Conservation (phyloP, 768 basidiomycete genomes). For the Cantharellus cinnabarinus region DNA sequence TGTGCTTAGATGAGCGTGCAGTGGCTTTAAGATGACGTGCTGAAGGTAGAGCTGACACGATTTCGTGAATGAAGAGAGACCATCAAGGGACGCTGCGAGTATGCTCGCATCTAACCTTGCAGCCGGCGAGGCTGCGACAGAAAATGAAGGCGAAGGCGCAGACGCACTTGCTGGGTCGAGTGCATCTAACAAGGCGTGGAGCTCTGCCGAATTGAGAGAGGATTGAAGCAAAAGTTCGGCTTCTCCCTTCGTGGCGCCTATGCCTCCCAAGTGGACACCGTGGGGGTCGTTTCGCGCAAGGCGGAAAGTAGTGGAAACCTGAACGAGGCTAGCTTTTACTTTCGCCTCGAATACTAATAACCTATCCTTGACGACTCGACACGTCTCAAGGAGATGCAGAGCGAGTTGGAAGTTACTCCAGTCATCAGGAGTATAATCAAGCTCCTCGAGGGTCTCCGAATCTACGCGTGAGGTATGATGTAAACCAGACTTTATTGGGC, state of each 20-base stretch:
- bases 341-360: conserved; percentile 49
- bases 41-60: conserved; percentile 64
- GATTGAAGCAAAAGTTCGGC: conserved; percentile 67
- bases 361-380: conserved; percentile 49
- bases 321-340: conserved; percentile 35
- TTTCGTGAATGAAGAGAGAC: conserved; percentile 29
- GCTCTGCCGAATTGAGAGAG: conserved; percentile 57
- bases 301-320: conserved; percentile 39
- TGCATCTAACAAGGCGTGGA: conserved; percentile 38
- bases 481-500: conserved; percentile 7
- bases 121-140: not conserved
- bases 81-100: not conserved
- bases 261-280: conserved; percentile 32
- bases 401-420: conserved; percentile 73
- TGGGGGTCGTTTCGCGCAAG: conserved; percentile 32
- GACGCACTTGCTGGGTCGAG: conserved; percentile 3
- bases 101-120: not conserved
- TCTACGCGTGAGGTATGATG: conserved; percentile 5
- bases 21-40: conserved; percentile 63
- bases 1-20: conserved; percentile 44
- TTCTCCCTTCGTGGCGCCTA: conserved; percentile 31
- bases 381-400: conserved; percentile 67
- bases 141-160: not conserved
- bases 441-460: conserved; percentile 37
- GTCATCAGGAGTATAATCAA: conserved; percentile 74